Evolutionary conservation across 768 basidiomycete species (phyloP).

Genomic region (Filobasidium wieringae): DNA sequence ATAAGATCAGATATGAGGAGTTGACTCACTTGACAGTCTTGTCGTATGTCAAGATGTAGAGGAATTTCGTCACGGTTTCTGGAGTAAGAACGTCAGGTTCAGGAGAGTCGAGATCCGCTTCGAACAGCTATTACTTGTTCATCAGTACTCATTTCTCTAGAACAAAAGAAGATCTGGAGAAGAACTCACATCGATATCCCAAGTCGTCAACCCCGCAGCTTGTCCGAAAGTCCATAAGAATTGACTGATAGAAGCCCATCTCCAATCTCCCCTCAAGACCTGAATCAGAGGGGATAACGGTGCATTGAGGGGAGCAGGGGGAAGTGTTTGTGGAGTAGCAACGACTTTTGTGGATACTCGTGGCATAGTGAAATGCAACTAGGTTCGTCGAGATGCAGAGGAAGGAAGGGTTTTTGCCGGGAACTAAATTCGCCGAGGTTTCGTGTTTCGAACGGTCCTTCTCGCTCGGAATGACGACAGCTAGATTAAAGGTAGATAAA

Average conservation of each 20-base stretch:
- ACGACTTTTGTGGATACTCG: too few species aligned
- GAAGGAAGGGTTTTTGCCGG: too few species aligned
- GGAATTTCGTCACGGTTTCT: slow-evolving; percentile 30
- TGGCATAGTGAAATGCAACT: too few species aligned
- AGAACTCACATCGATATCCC: slow-evolving; percentile 44
- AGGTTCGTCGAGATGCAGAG: too few species aligned
- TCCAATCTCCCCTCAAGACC: slow-evolving; percentile 64
- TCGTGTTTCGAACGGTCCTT: too few species aligned
- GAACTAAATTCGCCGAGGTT: too few species aligned
- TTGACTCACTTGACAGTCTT: slow-evolving; percentile 31
- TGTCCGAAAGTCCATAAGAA: slow-evolving; percentile 76
- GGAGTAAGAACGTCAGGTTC: slow-evolving; percentile 22
- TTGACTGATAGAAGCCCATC: slow-evolving; percentile 84
- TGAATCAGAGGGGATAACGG: slow-evolving; percentile 31
- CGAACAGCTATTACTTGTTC: slow-evolving; percentile 17
- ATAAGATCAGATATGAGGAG: neutral
- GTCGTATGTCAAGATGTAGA: slow-evolving; percentile 37
- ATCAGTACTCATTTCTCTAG: neutral
- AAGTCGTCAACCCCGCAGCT: slow-evolving; percentile 59
- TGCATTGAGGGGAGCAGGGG: slow-evolving; percentile 22
- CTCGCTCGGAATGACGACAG: too few species aligned
- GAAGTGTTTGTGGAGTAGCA: too few species aligned
- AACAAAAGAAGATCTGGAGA: neutral
- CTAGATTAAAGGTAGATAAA: too few species aligned
- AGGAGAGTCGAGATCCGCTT: slow-evolving; percentile 30